Conservation (phyloP, 345 rosid species). For the Mallotus nudiflorus region DNA sequence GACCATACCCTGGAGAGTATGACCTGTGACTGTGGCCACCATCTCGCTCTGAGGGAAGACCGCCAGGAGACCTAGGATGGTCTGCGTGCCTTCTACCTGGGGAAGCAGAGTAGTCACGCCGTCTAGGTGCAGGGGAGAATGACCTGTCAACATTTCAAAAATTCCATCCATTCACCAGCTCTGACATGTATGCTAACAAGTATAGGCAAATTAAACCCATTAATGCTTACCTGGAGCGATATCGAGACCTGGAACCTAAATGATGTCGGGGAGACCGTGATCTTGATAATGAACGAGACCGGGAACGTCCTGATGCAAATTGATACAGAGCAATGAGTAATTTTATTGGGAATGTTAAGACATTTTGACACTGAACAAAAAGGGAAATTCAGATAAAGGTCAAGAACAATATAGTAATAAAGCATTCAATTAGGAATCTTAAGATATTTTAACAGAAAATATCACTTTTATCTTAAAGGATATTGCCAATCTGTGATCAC, state of each 20-base stretch:
- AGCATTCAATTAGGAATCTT: not conserved
- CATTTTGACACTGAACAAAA: not conserved
- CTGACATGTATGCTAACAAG: not conserved
- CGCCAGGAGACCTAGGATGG: slow-evolving; percentile 68
- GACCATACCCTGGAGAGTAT: slow-evolving; percentile 59
- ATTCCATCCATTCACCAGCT: not conserved
- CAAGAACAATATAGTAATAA: not conserved
- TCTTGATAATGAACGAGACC: slow-evolving; percentile 75
- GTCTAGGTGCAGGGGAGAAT: slow-evolving; percentile 73
- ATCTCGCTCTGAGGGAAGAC: slow-evolving; percentile 68
- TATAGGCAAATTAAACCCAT: not conserved
- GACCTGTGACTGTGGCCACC: slow-evolving; percentile 48
- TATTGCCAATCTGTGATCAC: not conserved
- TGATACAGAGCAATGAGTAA: slow-evolving; percentile 6
- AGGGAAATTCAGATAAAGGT: not conserved
- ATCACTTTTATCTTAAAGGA: not conserved
- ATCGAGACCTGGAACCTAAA: slow-evolving; percentile 66
- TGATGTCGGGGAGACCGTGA: slow-evolving; percentile 77
- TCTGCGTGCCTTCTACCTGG: slow-evolving; percentile 67
- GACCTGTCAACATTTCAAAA: slow-evolving; percentile 56
- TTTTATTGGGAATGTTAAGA: not conserved
- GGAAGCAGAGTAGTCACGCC: slow-evolving; percentile 63
- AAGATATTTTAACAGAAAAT: not conserved
- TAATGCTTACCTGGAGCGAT: slow-evolving; percentile 70
- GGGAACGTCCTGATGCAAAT: slow-evolving; percentile 63